These are phyloP conservation scores for Blastocystis sp. DNA, from an alignment of 352 stramenopile species.

Conservation along the genomic window DNA sequence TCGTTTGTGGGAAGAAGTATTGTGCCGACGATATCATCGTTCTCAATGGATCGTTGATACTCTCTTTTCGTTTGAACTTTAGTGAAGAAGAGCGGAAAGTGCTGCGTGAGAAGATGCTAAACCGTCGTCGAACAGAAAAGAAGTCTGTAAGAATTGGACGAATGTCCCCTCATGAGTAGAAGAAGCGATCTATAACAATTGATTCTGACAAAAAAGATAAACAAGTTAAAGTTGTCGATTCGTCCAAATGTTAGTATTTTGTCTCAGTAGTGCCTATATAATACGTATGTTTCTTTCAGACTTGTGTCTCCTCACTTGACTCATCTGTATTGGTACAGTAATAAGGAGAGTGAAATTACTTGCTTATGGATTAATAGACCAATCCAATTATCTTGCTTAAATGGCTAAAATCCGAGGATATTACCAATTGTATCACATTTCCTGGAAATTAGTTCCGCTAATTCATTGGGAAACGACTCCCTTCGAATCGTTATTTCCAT, in stretches of 20 bases:
- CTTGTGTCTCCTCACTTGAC: background rate
- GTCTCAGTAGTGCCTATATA: background rate
- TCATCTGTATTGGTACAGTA: background rate
- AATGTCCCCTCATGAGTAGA: background rate
- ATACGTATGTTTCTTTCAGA: background rate
- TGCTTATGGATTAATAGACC: background rate
- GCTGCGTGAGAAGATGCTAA: constrained; percentile 4
- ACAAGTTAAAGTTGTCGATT: background rate
- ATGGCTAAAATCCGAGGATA: too few species aligned
- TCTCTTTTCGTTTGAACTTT: background rate
- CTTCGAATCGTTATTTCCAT: too few species aligned
- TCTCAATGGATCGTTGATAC: constrained; percentile 34
- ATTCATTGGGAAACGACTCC: too few species aligned
- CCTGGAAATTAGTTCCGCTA: too few species aligned
- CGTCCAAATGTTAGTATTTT: background rate
- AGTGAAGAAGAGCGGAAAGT: constrained; percentile 41
- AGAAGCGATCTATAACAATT: background rate
- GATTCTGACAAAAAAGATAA: background rate
- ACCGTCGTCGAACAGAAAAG: background rate
- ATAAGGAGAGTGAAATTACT: background rate
- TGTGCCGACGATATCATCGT: constrained; percentile 49
- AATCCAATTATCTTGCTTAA: too few species aligned
- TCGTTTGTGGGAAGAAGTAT: constrained; percentile 54
- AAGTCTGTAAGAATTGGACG: background rate
- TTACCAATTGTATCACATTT: too few species aligned